These are phyloP conservation scores for Sporothrix inflata DNA, from an alignment of 2,329 filamentous ascomycete genomes.

Conservation along the genomic window DNA sequence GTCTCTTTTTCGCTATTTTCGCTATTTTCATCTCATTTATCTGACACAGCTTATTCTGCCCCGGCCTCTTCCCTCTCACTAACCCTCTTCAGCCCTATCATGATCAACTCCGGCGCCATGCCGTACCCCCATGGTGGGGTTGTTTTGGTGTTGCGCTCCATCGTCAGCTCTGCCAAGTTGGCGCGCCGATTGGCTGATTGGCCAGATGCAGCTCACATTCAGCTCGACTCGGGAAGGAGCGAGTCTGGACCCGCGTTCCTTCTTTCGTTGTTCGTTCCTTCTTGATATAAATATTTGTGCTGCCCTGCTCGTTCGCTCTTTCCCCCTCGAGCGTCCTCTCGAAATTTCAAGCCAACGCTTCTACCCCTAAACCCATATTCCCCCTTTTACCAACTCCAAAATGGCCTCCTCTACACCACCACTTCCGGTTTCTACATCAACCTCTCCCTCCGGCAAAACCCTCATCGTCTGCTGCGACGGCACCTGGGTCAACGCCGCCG, in stretches of 20 bases:
- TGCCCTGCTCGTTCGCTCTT: not conserved
- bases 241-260: not conserved
- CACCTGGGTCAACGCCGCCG: slow-evolving; percentile 43
- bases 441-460: slow-evolving; percentile 34
- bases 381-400: not conserved
- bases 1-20: too few relatives aligned
- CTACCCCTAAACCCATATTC: not conserved
- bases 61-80: not conserved
- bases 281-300: not conserved
- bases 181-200: not conserved
- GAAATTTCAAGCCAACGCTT: not conserved
- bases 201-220: not conserved
- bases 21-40: not conserved
- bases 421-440: not conserved
- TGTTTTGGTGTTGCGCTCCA: too few relatives aligned
- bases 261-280: not conserved
- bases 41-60: not conserved
- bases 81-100: not conserved
- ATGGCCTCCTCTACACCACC: not conserved
- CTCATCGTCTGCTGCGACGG: slow-evolving; percentile 43
- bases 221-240: not conserved
- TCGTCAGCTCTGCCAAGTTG: not conserved
- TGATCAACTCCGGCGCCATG: too few relatives aligned
- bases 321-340: not conserved
- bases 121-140: too few relatives aligned